A percentile compares a stretch with the other conserved stretches of the same genome.
These are phyloP conservation scores for Chernovozyma sophiae-reginae DNA, from an alignment of 1,139 yeast genomes.

Conservation along the genomic window DNA sequence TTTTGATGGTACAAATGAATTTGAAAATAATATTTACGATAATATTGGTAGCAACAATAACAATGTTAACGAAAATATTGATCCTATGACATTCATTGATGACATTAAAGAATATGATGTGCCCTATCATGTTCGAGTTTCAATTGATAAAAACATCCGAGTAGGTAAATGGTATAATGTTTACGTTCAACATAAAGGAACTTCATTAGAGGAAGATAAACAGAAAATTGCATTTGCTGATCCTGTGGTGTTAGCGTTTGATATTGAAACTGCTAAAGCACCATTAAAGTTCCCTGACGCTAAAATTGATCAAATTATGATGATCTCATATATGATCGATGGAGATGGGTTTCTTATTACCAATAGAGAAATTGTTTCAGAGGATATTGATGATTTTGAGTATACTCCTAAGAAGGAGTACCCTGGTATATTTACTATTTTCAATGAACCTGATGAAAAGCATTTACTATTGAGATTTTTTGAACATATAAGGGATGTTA, in stretches of 20 bases:
- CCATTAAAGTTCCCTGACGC: slow-evolving; percentile 96
- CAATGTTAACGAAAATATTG: slow-evolving; percentile 23
- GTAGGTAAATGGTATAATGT: slow-evolving; percentile 97
- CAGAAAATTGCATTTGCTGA: slow-evolving; percentile 93
- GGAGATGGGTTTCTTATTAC: slow-evolving; percentile 95
- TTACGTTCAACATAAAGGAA: slow-evolving; percentile 54
- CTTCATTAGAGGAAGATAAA: slow-evolving; percentile 55
- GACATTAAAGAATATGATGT: slow-evolving; percentile 94
- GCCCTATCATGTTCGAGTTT: slow-evolving; percentile 92
- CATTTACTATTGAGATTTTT: slow-evolving; percentile 72
- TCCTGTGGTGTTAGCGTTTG: slow-evolving; percentile 94
- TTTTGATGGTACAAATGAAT: background rate
- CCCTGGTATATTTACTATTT: slow-evolving; percentile 84
- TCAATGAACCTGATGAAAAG: slow-evolving; percentile 85
- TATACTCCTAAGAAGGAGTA: slow-evolving; percentile 97
- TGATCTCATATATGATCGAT: slow-evolving; percentile 99
- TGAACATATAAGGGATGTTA: slow-evolving; percentile 82
- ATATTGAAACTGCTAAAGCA: slow-evolving; percentile 96
- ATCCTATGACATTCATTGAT: slow-evolving; percentile 62
- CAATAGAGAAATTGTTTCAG: slow-evolving; percentile 88
- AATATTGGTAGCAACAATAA: slow-evolving; percentile 18
- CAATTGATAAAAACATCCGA: slow-evolving; percentile 80
- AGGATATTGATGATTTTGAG: slow-evolving; percentile 95
- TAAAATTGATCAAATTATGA: slow-evolving; percentile 91
- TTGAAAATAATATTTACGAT: background rate